Percentiles rank a stretch among this genome's conserved stretches.
These are phyloP conservation scores for Spinellus fusiger DNA, from an alignment of 192 early-diverging fungal genomes.

Conservation along the genomic window DNA sequence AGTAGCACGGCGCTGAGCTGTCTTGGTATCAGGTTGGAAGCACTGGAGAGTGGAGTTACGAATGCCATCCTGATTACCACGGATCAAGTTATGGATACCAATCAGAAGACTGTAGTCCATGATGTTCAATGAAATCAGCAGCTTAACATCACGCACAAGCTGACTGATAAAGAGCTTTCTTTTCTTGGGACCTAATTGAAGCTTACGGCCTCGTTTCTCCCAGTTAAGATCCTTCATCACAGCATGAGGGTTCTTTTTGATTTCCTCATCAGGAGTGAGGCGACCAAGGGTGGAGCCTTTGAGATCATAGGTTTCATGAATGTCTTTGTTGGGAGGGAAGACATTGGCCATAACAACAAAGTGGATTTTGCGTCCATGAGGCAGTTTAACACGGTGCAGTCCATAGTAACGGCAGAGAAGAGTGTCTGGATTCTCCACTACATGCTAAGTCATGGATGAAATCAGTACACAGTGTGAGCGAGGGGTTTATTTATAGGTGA, in stretches of 20 bases:
- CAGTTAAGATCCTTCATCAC: slow-evolving; percentile 98
- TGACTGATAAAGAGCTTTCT: slow-evolving; percentile 76
- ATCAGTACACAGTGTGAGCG: background rate
- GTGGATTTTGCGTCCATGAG: slow-evolving; percentile 88
- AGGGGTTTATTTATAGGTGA: background rate
- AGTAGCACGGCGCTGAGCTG: slow-evolving; percentile 37
- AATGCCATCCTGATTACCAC: slow-evolving; percentile 87
- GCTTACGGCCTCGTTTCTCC: slow-evolving; percentile 63
- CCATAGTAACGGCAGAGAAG: slow-evolving; percentile 92
- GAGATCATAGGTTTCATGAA: slow-evolving; percentile 94
- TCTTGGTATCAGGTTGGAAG: slow-evolving; percentile 55
- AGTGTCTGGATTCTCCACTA: slow-evolving; percentile 84
- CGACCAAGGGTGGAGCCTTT: slow-evolving; percentile 95
- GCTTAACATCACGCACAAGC: slow-evolving; percentile 76
- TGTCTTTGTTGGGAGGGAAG: slow-evolving; percentile 96
- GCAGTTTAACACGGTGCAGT: slow-evolving; percentile 91
- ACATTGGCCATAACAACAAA: slow-evolving; percentile 99
- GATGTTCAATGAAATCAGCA: slow-evolving; percentile 39
- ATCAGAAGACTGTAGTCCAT: slow-evolving; percentile 98
- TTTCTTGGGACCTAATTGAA: slow-evolving; percentile 84
- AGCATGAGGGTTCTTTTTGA: slow-evolving; percentile 73
- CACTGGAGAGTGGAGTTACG: slow-evolving; percentile 88
- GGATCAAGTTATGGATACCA: slow-evolving; percentile 84
- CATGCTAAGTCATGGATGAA: slow-evolving; percentile 47
- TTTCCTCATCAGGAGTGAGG: slow-evolving; percentile 69